Percentiles rank a stretch among this genome's conserved stretches.
Evolutionary conservation across 2,329 filamentous ascomycete species (phyloP).

Genomic region (Graphilbum fragrans): DNA sequence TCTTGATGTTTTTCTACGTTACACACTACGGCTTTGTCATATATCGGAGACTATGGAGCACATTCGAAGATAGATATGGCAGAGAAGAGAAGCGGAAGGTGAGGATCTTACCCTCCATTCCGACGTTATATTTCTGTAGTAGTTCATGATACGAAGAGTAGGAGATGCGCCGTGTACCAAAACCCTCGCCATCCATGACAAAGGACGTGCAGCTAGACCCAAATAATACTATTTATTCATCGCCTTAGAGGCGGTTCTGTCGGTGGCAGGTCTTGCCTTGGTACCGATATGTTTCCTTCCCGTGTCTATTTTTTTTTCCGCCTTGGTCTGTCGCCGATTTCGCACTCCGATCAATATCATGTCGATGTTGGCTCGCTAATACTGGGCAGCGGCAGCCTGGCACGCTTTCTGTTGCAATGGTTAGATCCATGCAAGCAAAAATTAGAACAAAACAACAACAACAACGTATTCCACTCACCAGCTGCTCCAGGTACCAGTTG

Average conservation of each 20-base stretch:
- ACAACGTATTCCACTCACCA: conserved; percentile 32
- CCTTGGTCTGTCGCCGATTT: no score
- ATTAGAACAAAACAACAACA: background rate
- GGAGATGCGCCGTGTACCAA: background rate
- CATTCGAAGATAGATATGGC: no score
- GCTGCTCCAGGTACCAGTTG: conserved; percentile 95
- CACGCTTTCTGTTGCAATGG: conserved; percentile 53
- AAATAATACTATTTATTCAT: no score
- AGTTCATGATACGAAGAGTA: background rate
- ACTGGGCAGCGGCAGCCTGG: conserved; percentile 63
- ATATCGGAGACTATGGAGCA: no score
- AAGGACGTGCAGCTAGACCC: no score
- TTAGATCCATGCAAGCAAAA: background rate
- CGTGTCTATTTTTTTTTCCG: no score
- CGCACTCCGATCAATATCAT: no score
- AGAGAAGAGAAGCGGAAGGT: background rate
- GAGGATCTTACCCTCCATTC: background rate
- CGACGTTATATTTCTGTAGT: background rate
- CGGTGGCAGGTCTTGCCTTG: no score
- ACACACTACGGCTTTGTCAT: no score
- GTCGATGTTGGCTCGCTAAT: conserved; percentile 35
- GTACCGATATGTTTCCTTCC: no score
- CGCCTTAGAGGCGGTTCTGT: no score
- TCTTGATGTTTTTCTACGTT: no score
- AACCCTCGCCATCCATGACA: background rate